Evolutionary conservation across 2,329 filamentous ascomycete genomes (phyloP).

Genomic region (Xylaria sp.): DNA sequence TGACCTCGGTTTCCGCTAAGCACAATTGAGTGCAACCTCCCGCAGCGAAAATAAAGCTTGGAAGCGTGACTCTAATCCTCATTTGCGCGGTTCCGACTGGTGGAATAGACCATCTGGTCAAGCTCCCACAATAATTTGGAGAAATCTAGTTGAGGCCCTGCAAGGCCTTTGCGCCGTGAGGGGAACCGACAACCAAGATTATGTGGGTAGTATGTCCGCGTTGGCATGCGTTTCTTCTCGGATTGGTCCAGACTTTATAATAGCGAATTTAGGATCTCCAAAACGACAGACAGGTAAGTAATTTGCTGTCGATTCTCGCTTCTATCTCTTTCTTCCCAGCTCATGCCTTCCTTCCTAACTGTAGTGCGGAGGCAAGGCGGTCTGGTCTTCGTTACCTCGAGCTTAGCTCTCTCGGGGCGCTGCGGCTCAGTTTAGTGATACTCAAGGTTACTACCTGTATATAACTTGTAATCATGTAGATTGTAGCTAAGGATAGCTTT

Average conservation of each 20-base stretch:
- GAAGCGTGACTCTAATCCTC: conserved; percentile 8
- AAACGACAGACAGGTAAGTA: not conserved
- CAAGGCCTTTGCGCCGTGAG: not conserved
- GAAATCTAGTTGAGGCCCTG: conserved; percentile 16
- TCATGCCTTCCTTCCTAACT: not conserved
- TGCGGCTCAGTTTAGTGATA: not conserved
- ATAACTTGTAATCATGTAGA: too few species aligned
- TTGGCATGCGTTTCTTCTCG: not conserved
- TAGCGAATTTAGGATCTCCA: not conserved
- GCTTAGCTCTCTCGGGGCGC: not conserved
- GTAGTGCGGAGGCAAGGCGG: not conserved
- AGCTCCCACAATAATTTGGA: conserved; percentile 33
- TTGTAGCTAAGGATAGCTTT: not conserved
- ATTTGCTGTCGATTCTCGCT: not conserved
- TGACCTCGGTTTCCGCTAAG: conserved; percentile 8
- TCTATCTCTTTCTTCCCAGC: not conserved
- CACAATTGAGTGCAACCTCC: conserved; percentile 34
- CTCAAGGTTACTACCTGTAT: not conserved
- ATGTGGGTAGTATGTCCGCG: not conserved
- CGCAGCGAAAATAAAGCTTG: conserved; percentile 1
- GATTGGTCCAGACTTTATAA: not conserved
- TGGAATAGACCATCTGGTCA: conserved; percentile 36
- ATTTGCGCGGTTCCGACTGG: conserved; percentile 38
- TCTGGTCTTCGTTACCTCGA: not conserved
- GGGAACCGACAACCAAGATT: not conserved